These are phyloP conservation scores for Nitzschia palea DNA, from an alignment of 108 stramenopile species.

Conservation along the genomic window DNA sequence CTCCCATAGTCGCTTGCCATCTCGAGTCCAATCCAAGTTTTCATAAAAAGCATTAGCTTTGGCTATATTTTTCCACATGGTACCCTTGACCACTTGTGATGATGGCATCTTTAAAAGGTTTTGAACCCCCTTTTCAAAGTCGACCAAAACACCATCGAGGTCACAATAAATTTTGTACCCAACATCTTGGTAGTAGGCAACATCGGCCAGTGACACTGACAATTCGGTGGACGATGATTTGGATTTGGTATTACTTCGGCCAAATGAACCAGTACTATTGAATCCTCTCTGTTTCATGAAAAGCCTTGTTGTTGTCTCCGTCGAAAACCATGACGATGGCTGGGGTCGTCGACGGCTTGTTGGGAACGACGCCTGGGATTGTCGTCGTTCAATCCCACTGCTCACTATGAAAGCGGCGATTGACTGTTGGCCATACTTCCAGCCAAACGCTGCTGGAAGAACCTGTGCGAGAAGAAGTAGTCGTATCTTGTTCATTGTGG, in stretches of 20 bases:
- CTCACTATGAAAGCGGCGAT: not conserved
- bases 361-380: too few species aligned
- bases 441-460: not conserved
- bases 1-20: constrained; percentile 69
- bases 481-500: not conserved
- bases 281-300: not conserved
- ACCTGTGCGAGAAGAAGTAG: not conserved
- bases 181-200: not conserved
- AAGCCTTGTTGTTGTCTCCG: not conserved
- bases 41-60: constrained; percentile 50
- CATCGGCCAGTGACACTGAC: not conserved
- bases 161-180: constrained; percentile 73
- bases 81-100: constrained; percentile 24
- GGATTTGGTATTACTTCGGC: not conserved
- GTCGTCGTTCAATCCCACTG: too few species aligned
- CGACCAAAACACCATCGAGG: constrained; percentile 78
- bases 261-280: not conserved
- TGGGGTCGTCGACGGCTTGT: not conserved
- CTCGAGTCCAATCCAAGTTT: constrained; percentile 64
- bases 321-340: not conserved
- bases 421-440: not conserved
- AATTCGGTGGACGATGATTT: not conserved
- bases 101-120: constrained; percentile 16
- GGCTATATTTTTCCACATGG: constrained; percentile 60
- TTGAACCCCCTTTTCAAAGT: constrained; percentile 72